Evolutionary conservation across 2,329 filamentous ascomycete genomes (phyloP), one percentile per base, ranked within the genome.

Genomic region (Xylaria sp.): DNA sequence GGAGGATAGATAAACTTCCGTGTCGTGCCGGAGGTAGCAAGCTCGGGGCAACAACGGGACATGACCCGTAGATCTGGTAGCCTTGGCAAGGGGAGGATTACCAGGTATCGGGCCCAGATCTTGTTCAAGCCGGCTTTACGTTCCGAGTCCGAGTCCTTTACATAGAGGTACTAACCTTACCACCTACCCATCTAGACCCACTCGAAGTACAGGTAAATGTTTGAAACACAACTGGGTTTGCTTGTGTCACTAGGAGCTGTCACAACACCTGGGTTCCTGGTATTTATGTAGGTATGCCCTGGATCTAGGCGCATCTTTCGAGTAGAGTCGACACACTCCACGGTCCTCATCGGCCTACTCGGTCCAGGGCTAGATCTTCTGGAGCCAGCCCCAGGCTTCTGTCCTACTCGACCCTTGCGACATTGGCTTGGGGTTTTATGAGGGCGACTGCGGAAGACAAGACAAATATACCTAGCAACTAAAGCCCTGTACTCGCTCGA

Each of bases 361-460:
- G 11, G 6, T 34, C 11, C 9, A 34, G 29, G 16, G 5, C 29
- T 34, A 34, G 29, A 34, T 34, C 29, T 7, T 34, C 13, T 29
- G 39, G 20, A 24, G 7, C 20, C 24, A 39, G 17, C 20, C 39
- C 17, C 17, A 22, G 22, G 24, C 18, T 17, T 20, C 40, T 21
- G 50, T 52, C 26, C 44, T 37, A 47, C 49, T 34, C 21, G 13
- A 37, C 11, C 17, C 38, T 54, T 26, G 21, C 56, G 45, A 50
- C 39, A 48, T 39, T 19, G 11, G 16, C 39, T 41, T 48, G 16
- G 38, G 45, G 16, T 13, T 24, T 24, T 18, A 19, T 56, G 50
- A 54, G 56, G 54, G 52, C 26, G 53, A 55, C 46, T 60, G 54
- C 59, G 60, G 54, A 51, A 37, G 38, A 8, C 16, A 18, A 54